Percentiles rank a stretch among this genome's conserved stretches.
phyloP scores from a whole-genome alignment of 306 rosid genomes.

The Vigna radiata region DNA sequence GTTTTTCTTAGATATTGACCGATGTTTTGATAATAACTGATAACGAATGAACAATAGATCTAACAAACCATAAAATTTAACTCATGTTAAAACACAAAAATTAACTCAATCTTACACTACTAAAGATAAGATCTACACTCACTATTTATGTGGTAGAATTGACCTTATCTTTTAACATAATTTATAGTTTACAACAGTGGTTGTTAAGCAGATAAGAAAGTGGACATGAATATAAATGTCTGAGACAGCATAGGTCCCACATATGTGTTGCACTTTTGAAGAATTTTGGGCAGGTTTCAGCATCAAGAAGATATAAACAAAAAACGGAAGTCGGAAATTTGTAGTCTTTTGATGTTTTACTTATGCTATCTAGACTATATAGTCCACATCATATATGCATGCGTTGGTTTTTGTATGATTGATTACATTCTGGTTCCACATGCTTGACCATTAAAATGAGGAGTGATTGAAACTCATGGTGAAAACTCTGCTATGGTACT shows the following conservation, averaged over 20 bases:
- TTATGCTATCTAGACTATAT: background rate
- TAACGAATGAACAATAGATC: no score
- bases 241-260: constrained; percentile 33
- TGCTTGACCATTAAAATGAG: constrained; percentile 28
- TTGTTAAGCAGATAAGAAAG: no score
- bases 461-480: constrained; percentile 31
- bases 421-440: constrained; percentile 37
- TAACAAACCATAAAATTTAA: no score
- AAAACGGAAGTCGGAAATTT: constrained; percentile 25
- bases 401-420: constrained; percentile 27
- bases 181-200: no score
- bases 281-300: constrained; percentile 12
- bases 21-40: no score
- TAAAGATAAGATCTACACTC: no score
- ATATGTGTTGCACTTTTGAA: background rate
- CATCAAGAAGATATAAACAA: constrained; percentile 5
- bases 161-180: no score
- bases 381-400: constrained; percentile 24
- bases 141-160: no score
- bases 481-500: constrained; percentile 22
- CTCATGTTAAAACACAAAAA: no score
- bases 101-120: no score
- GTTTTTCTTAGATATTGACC: no score
- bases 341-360: constrained; percentile 30
- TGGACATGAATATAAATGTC: background rate